Evolutionary conservation across 2,329 filamentous ascomycete genomes (phyloP).

Genomic region (Alternaria alternata): DNA sequence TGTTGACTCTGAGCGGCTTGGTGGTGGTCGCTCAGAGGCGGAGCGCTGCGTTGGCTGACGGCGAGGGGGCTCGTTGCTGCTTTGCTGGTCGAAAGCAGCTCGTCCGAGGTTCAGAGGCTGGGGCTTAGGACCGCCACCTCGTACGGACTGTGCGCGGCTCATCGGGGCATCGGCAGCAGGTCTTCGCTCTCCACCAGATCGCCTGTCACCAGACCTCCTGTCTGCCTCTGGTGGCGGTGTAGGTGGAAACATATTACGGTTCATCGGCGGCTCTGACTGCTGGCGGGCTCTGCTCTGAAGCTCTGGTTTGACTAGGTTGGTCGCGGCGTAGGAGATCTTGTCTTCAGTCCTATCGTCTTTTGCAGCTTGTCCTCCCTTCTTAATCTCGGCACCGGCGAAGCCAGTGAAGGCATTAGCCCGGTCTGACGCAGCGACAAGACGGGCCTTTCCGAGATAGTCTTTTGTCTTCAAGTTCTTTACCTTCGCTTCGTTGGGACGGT

Average conservation of each 20-base stretch:
- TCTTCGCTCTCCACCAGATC: slow-evolving; percentile 27
- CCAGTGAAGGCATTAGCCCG: slow-evolving; percentile 81
- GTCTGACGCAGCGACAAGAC: slow-evolving; percentile 87
- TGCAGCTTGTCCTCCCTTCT: slow-evolving; percentile 66
- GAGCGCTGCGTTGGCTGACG: slow-evolving; percentile 53
- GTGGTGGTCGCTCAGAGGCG: slow-evolving; percentile 54
- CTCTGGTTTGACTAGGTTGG: slow-evolving; percentile 89
- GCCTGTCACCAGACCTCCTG: slow-evolving; percentile 38
- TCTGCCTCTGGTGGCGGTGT: slow-evolving; percentile 96
- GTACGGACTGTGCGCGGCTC: slow-evolving; percentile 59
- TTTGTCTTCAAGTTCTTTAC: slow-evolving; percentile 98
- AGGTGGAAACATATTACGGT: slow-evolving; percentile 89
- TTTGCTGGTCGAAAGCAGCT: slow-evolving; percentile 57
- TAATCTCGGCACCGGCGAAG: slow-evolving; percentile 80
- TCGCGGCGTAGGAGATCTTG: slow-evolving; percentile 88
- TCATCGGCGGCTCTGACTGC: slow-evolving; percentile 82
- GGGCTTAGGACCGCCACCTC: slow-evolving; percentile 58
- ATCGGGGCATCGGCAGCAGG: slow-evolving; percentile 40
- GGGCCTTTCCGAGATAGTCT: slow-evolving; percentile 96
- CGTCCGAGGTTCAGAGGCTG: slow-evolving; percentile 58
- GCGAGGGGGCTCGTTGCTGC: slow-evolving; percentile 39
- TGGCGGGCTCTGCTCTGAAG: slow-evolving; percentile 78
- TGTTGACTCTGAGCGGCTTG: slow-evolving; percentile 47
- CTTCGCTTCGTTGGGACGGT: slow-evolving; percentile 95
- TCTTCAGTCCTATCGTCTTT: slow-evolving; percentile 83